Base-by-base conservation (phyloP, 1,284 basidiomycete species). In the Cerrena zonata region DNA sequence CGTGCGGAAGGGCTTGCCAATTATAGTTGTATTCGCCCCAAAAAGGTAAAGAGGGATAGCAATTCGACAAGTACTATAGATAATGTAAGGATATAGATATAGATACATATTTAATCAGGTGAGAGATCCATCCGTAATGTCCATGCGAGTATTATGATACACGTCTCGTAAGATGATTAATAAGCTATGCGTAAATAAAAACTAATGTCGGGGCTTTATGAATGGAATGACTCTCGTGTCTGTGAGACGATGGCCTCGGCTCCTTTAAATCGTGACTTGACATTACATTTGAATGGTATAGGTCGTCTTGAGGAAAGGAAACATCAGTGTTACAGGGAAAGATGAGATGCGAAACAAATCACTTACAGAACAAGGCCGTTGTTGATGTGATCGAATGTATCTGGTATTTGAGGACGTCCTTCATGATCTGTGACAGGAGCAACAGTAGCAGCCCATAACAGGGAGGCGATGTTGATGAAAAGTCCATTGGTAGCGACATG, bases 361-460 rank as follows among this genome's bases (percentile, higher is more conserved):
- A 41, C 39, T 41, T 18, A 41, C 39, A 41, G 18, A 5, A 41
- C 21, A n/a, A 41, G n/a, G 7, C 39, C 39, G 21, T 41, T 45
- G 25, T 45, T 45, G 24, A 45, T 26, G 13, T 10, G 11, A 25
- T 45, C 23, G 18, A 5, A 11, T 15, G 24, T 23, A 25, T n/a
- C 15, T 10, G 52, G 51, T n/a, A 48, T 5, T 7, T 34, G 5
- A 22, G 36, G 34, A 1, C 38, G 21, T 10, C 50, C 50, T 7
- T 51, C 30, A 10, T 15, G 34, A 41, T 44, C 49, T 2, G 40
- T 4, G 5, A 49, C 19, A 3, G 27, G 24, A 11, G 25, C 18
- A 15, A 54, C 34, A 19, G 51, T 41, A 18, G 51, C 40, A 19
- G 50, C 50, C 53, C 49, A 52, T 12, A 54, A 45, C 3, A 54